Evolutionary conservation across 1,284 basidiomycete genomes (phyloP).

Genomic region (Earliella scabrosa): DNA sequence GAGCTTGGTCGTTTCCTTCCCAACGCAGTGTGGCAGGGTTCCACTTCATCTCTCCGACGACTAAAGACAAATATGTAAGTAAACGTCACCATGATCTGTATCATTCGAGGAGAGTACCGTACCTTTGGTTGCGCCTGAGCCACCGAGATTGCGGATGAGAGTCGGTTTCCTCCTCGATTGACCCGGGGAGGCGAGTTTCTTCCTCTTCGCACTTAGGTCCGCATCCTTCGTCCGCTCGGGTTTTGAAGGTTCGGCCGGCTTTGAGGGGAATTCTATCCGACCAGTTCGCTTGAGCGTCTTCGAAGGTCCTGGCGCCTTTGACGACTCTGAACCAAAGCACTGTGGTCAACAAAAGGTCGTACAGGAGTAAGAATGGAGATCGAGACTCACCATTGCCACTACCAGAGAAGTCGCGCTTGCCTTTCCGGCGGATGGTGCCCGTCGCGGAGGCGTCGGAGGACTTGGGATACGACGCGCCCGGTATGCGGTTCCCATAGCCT

Average conservation of each 20-base stretch:
- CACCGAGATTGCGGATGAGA: constrained; percentile 85
- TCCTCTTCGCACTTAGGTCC: constrained; percentile 54
- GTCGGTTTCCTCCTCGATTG: constrained; percentile 76
- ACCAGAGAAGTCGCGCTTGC: constrained; percentile 35
- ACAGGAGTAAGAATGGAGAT: not conserved
- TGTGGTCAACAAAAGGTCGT: constrained; percentile 2
- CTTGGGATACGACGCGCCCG: constrained; percentile 55
- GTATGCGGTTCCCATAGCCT: constrained; percentile 62
- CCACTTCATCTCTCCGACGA: constrained; percentile 96
- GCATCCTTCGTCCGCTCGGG: constrained; percentile 28
- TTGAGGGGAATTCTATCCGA: constrained; percentile 39
- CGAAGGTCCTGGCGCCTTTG: constrained; percentile 34
- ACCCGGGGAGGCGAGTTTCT: constrained; percentile 50
- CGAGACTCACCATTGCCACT: constrained; percentile 36
- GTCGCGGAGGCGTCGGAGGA: constrained; percentile 44
- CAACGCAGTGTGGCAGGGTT: constrained; percentile 88
- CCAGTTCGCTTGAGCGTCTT: constrained; percentile 47
- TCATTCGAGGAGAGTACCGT: constrained; percentile 29
- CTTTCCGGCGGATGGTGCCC: constrained; percentile 58
- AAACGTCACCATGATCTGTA: not conserved
- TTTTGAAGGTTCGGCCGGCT: constrained; percentile 24
- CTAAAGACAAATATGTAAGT: constrained; percentile 40
- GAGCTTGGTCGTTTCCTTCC: constrained; percentile 94
- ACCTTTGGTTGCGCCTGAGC: constrained; percentile 78
- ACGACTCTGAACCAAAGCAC: constrained; percentile 18